Evolutionary conservation across 2,329 filamentous ascomycete species (phyloP).

Genomic region (Exophiala calicioides): DNA sequence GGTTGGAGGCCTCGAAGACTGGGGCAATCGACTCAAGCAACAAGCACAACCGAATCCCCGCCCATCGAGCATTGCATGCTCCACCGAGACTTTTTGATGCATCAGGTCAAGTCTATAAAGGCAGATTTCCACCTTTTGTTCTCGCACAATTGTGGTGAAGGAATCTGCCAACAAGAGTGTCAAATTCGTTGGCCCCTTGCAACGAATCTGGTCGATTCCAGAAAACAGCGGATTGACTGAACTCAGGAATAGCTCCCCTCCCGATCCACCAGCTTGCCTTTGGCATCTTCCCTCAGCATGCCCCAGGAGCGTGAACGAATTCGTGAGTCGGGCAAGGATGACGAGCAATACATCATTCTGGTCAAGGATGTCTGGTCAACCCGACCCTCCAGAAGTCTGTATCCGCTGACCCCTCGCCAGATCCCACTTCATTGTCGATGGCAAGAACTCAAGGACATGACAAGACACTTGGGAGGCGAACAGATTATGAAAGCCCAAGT

Average conservation of each 20-base stretch:
- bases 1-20: background rate
- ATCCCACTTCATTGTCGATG: constrained; percentile 31
- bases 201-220: constrained; percentile 14
- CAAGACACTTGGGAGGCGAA: constrained; percentile 21
- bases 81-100: constrained; percentile 14
- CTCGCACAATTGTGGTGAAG: constrained; percentile 23
- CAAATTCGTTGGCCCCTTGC: constrained; percentile 21
- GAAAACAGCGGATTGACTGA: constrained; percentile 1
- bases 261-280: background rate
- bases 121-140: constrained; percentile 23
- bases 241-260: constrained; percentile 1
- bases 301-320: constrained; percentile 19
- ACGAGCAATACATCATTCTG: constrained; percentile 29
- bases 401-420: constrained; percentile 11
- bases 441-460: constrained; percentile 33
- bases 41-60: constrained; percentile 8
- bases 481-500: constrained; percentile 27
- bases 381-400: background rate
- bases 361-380: constrained; percentile 27
- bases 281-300: constrained; percentile 8
- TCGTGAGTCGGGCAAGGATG: constrained; percentile 18
- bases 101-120: constrained; percentile 26
- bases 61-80: background rate
- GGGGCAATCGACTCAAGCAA: background rate
- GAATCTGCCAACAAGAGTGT: constrained; percentile 26